Conservation (phyloP, 2,329 filamentous ascomycete species). For the Sporothrix protearum region DNA sequence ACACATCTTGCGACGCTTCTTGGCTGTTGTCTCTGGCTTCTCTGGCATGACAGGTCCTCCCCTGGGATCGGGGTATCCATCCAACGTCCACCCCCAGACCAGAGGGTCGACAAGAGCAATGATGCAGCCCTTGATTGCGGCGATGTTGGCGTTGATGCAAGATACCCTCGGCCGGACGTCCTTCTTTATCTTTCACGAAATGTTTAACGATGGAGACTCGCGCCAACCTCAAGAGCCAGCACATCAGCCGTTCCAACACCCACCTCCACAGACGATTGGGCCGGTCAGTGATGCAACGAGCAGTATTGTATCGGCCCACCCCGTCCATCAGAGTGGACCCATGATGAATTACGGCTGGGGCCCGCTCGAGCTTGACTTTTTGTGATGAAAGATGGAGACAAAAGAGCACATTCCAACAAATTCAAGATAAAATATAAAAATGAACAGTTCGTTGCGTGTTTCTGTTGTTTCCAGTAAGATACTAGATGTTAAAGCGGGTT, state of each 20-base stretch:
- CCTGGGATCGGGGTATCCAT: background rate
- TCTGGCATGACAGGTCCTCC: background rate
- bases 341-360: background rate
- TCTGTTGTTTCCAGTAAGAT: background rate
- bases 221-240: background rate
- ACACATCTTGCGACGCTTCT: conserved; percentile 37
- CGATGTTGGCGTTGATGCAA: background rate
- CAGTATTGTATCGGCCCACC: background rate
- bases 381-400: background rate
- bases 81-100: background rate
- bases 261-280: background rate
- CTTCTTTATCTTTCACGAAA: background rate
- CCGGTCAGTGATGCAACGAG: background rate
- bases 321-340: background rate
- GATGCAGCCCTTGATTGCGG: background rate
- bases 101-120: background rate
- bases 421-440: background rate
- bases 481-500: background rate
- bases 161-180: background rate
- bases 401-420: background rate
- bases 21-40: conserved; percentile 27
- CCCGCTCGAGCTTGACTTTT: background rate
- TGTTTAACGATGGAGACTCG: background rate
- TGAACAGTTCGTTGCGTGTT: too few species aligned
- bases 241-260: background rate